A percentile compares a stretch with the other conserved stretches of the same genome.
Evolutionary conservation across 345 rosid species (phyloP).

Genomic region (Lumnitzera littorea): DNA sequence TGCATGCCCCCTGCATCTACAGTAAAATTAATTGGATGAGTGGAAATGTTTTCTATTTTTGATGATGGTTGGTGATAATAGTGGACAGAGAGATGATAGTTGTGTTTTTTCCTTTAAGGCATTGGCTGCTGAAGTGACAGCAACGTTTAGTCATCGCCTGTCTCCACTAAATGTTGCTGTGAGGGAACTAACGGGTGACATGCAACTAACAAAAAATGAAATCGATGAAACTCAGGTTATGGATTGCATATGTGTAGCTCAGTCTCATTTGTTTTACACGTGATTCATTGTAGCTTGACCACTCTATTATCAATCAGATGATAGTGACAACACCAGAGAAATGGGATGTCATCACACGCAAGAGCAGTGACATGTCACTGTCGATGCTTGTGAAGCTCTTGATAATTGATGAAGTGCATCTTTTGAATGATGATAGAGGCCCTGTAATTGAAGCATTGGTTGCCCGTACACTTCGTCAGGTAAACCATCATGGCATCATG

Average conservation of each 20-base stretch:
- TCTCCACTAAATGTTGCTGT: slow-evolving; percentile 86
- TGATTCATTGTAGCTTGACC: slow-evolving; percentile 5
- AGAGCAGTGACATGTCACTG: slow-evolving; percentile 97
- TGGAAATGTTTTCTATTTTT: not conserved
- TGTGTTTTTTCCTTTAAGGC: slow-evolving; percentile 43
- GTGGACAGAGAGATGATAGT: slow-evolving; percentile 4
- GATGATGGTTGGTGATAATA: slow-evolving; percentile 2
- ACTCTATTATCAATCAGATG: slow-evolving; percentile 49
- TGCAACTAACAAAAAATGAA: slow-evolving; percentile 90
- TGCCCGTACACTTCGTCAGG: slow-evolving; percentile 99
- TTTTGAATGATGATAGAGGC: slow-evolving; percentile 97
- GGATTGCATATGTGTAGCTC: slow-evolving; percentile 8
- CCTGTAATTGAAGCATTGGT: slow-evolving; percentile 97
- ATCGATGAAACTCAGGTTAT: slow-evolving; percentile 93
- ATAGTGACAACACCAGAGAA: slow-evolving; percentile 99
- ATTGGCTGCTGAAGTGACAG: slow-evolving; percentile 93
- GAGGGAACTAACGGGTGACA: slow-evolving; percentile 97
- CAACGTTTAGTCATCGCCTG: slow-evolving; percentile 83
- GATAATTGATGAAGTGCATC: slow-evolving; percentile 98
- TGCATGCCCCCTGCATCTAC: no score
- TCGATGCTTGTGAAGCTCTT: slow-evolving; percentile 96
- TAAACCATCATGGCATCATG: slow-evolving; percentile 20
- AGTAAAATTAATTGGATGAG: not conserved
- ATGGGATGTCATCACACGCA: slow-evolving; percentile 99
- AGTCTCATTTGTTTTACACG: slow-evolving; percentile 2